These are phyloP conservation scores for Penicillium canescens DNA, from an alignment of 495 filamentous ascomycete species.

Conservation along the genomic window DNA sequence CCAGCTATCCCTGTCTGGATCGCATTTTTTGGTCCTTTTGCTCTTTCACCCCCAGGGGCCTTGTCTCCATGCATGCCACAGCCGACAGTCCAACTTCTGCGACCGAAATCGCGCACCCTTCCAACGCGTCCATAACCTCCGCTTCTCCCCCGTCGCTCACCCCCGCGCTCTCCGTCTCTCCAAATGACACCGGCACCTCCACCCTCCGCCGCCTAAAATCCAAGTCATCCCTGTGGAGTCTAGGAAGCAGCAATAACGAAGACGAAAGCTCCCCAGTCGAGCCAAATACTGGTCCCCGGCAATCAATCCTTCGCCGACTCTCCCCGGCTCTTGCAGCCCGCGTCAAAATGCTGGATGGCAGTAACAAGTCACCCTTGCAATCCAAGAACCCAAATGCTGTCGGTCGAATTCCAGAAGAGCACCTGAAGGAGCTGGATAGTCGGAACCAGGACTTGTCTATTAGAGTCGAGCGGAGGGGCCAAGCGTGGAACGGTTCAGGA, in stretches of 20 bases:
- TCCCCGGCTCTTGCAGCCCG: conserved; percentile 77
- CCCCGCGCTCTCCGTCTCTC: conserved; percentile 34
- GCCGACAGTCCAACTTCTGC: conserved; percentile 34
- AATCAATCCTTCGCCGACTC: conserved; percentile 44
- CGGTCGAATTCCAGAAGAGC: conserved; percentile 73
- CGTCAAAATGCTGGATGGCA: conserved; percentile 69
- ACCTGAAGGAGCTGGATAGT: conserved; percentile 66
- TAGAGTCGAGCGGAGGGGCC: conserved; percentile 59
- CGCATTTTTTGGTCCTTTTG: conserved; percentile 10
- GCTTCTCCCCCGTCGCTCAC: conserved; percentile 30
- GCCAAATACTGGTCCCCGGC: conserved; percentile 23
- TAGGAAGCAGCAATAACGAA: conserved; percentile 40
- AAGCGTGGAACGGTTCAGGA: conserved; percentile 57
- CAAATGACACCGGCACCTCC: conserved; percentile 33
- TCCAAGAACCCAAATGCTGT: conserved; percentile 48
- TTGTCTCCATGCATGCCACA: conserved; percentile 46
- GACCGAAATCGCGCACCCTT: conserved; percentile 28
- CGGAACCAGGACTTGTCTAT: conserved; percentile 58
- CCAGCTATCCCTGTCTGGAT: conserved; percentile 31
- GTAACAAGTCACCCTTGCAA: conserved; percentile 44
- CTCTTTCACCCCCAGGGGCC: conserved; percentile 20
- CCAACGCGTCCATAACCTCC: conserved; percentile 31
- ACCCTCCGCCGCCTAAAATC: conserved; percentile 40
- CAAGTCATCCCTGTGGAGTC: conserved; percentile 45
- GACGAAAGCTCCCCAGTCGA: conserved; percentile 27